A percentile compares a stretch with the other conserved stretches of the same genome.
Evolutionary conservation across 257 asterid genomes (phyloP).

Genomic region (Rubia yunnanensis): DNA sequence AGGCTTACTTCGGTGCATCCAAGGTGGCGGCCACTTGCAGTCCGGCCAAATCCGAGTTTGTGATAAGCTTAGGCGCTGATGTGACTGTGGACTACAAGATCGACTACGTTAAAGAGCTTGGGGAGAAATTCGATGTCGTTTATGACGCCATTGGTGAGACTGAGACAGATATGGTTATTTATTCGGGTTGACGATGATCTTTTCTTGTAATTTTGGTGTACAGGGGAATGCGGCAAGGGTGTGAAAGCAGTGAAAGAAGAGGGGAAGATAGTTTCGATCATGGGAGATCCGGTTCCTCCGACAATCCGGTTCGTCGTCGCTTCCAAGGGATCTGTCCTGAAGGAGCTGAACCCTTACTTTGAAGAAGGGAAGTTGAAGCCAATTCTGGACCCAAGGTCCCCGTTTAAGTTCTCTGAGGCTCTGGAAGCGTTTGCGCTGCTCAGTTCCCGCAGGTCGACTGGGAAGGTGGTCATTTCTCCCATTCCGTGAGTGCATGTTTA

Average conservation of each 20-base stretch:
- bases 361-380: slow-evolving; percentile 67
- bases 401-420: slow-evolving; percentile 60
- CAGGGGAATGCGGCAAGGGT: slow-evolving; percentile 67
- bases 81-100: slow-evolving; percentile 70
- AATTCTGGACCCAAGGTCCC: slow-evolving; percentile 56
- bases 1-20: slow-evolving; percentile 78
- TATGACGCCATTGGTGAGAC: slow-evolving; percentile 71
- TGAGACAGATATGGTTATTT: too few relatives aligned
- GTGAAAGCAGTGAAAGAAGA: slow-evolving; percentile 73
- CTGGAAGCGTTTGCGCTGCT: slow-evolving; percentile 66
- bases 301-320: slow-evolving; percentile 61
- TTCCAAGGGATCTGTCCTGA: slow-evolving; percentile 44
- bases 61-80: slow-evolving; percentile 70
- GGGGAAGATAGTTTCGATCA: slow-evolving; percentile 55
- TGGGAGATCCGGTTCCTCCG: slow-evolving; percentile 61
- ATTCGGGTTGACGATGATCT: too few relatives aligned
- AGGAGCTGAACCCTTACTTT: slow-evolving; percentile 60
- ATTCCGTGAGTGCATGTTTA: slow-evolving; percentile 33
- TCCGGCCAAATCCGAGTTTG: slow-evolving; percentile 45
- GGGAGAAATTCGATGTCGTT: slow-evolving; percentile 72
- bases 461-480: slow-evolving; percentile 67
- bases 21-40: slow-evolving; percentile 73
- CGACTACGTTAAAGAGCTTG: slow-evolving; percentile 50
- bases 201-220: not conserved
- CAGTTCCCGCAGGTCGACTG: slow-evolving; percentile 57